These are phyloP conservation scores for Clonostachys rhizophaga DNA, from an alignment of 2,329 filamentous ascomycete genomes.

Conservation along the genomic window DNA sequence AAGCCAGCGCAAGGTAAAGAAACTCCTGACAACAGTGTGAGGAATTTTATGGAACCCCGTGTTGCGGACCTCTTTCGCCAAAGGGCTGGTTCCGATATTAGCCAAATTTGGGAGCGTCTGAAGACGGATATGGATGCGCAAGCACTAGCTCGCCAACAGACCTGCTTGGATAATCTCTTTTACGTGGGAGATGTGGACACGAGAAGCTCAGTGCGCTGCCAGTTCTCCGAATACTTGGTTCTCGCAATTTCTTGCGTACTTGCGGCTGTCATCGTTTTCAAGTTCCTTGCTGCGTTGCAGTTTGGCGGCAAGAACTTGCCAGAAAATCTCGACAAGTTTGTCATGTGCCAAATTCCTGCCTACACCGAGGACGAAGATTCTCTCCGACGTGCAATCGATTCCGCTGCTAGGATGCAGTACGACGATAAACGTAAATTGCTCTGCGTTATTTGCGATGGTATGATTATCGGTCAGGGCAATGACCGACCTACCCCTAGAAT, in stretches of 20 bases:
- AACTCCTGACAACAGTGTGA: slow-evolving; percentile 43
- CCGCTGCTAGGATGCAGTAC: slow-evolving; percentile 89
- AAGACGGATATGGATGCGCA: slow-evolving; percentile 53
- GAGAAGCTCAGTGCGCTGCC: slow-evolving; percentile 76
- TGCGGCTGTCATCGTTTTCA: slow-evolving; percentile 81
- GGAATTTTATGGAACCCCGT: slow-evolving; percentile 74
- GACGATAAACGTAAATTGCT: slow-evolving; percentile 98
- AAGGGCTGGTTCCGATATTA: slow-evolving; percentile 73
- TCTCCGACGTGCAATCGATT: slow-evolving; percentile 93
- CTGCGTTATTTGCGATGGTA: slow-evolving; percentile 90
- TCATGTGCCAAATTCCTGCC: slow-evolving; percentile 95
- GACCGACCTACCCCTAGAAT: slow-evolving; percentile 93
- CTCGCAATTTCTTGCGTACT: slow-evolving; percentile 80
- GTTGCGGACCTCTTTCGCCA: slow-evolving; percentile 75
- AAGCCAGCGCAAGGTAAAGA: slow-evolving; percentile 8
- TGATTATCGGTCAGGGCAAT: slow-evolving; percentile 99
- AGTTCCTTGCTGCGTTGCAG: slow-evolving; percentile 93
- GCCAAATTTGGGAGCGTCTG: slow-evolving; percentile 66
- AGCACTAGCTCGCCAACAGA: slow-evolving; percentile 64
- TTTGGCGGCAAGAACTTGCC: slow-evolving; percentile 88
- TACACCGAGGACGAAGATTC: slow-evolving; percentile 99
- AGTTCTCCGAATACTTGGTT: slow-evolving; percentile 86
- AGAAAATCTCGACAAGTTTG: slow-evolving; percentile 95
- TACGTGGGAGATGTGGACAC: slow-evolving; percentile 92
- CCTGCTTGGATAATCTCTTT: slow-evolving; percentile 90